Base-by-base conservation (phyloP, 176 grass and related monocot genomes). In the Dactylis glomerata region DNA sequence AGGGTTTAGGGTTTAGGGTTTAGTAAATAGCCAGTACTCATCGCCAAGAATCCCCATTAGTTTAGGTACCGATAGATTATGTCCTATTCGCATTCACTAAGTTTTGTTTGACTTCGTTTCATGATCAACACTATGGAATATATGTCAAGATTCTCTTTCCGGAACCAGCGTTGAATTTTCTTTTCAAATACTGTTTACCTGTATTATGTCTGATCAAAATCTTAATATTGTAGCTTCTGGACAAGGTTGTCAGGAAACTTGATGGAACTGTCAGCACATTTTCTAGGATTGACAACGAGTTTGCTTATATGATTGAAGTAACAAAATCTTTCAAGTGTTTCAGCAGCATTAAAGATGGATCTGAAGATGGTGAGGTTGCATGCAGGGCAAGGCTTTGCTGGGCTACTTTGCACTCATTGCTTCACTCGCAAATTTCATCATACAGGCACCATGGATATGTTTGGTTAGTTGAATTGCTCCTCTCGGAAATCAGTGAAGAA, bases 391-490 rank as follows among this genome's bases (percentile, higher is more conserved):
- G 90, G 80, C 59, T 99, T 84, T 94, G 89, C 71, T 96, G 93
- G 93, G 83, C 87, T 69, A 96, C 91, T 14, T 87, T 99, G 64
- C 93, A 94, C 82, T 94, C 93, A 56, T 91, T 99, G 76, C 91
- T 99, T 85, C 93, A 96, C 76, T 92, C 93, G 34, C 91, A 95
- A 15, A 94, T 89, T 68, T 89, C 88, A 86, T 88, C 93, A 81
- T 94, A 90, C 66, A 94, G 93, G 55, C 96, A 99, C 73, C 93
- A 99, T 95, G 96, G 96, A 74, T 99, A 96, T 91, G 94, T 96
- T 80, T 99, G 96, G 93, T 81, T 99, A 75, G 93, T 96, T 61
- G 96, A 99, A 77, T 90, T 96, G 66, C 93, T 99, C 80, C 83
- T 99, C 83, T 89, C 89, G n/a, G 96, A 99, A 92, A 88, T 98